Conservation (phyloP, 768 basidiomycete genomes). For the Udeniomyces megalosporus region DNA sequence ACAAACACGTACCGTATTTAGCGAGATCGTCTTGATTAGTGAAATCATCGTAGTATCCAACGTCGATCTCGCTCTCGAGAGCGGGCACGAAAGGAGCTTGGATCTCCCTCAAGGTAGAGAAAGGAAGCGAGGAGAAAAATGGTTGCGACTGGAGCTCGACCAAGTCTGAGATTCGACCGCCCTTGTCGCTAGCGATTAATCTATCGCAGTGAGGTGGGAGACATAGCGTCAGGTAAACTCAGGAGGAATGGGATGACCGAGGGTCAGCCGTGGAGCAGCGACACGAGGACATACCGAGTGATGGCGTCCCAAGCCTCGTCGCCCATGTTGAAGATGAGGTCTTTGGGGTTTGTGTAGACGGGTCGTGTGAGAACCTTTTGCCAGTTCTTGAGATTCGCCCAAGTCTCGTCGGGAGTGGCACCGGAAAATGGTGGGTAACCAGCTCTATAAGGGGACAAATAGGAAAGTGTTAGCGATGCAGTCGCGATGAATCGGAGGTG, state of each 20-base stretch:
- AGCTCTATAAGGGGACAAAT: neutral
- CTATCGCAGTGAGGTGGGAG: slow-evolving; percentile 8
- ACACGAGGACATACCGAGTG: slow-evolving; percentile 42
- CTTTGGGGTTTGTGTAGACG: slow-evolving; percentile 88
- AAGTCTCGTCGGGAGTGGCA: slow-evolving; percentile 87
- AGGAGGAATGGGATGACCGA: too few species aligned
- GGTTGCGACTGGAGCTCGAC: slow-evolving; percentile 56
- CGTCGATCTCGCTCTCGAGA: slow-evolving; percentile 83
- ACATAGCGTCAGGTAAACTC: too few species aligned
- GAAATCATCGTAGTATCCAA: slow-evolving; percentile 88
- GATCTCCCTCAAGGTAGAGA: slow-evolving; percentile 59
- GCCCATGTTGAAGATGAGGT: slow-evolving; percentile 85
- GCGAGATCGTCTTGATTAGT: slow-evolving; percentile 15
- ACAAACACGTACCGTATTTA: slow-evolving; percentile 16
- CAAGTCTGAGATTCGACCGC: slow-evolving; percentile 53
- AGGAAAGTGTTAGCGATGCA: neutral
- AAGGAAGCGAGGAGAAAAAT: slow-evolving; percentile 62
- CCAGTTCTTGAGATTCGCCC: slow-evolving; percentile 99
- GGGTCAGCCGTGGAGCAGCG: neutral
- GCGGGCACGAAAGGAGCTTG: slow-evolving; percentile 86
- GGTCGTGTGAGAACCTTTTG: slow-evolving; percentile 76
- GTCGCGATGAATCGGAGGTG: neutral
- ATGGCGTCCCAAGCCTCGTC: slow-evolving; percentile 92
- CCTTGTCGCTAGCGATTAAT: slow-evolving; percentile 71
- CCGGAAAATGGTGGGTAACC: slow-evolving; percentile 98